A percentile compares a stretch with the other conserved stretches of the same genome.
Conservation (phyloP, 306 rosid genomes). For the Lagenaria siceraria region DNA sequence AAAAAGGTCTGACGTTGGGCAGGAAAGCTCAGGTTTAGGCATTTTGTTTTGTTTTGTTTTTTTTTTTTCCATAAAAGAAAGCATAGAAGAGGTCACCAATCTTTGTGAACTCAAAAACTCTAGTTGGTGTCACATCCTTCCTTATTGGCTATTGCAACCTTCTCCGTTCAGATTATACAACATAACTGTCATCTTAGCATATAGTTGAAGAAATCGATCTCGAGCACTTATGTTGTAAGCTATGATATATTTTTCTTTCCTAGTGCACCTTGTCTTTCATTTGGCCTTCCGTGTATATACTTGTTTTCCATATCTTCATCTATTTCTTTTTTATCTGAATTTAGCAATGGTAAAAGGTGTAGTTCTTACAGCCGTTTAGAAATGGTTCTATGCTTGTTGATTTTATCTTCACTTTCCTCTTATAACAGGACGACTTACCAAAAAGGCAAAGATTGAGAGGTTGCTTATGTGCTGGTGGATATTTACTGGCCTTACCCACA, state of each 20-base stretch:
- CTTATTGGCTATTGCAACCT: not conserved
- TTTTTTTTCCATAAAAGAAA: too few relatives aligned
- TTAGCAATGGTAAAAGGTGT: not conserved
- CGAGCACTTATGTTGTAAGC: not conserved
- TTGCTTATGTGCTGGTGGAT: slow-evolving; percentile 95
- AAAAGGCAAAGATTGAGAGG: slow-evolving; percentile 50
- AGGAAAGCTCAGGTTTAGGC: not conserved
- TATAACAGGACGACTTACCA: slow-evolving; percentile 40
- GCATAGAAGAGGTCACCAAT: not conserved
- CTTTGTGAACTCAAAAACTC: not conserved
- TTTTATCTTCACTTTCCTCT: slow-evolving; percentile 6
- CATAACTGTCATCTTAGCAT: not conserved
- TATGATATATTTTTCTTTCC: not conserved
- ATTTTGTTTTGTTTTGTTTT: not conserved
- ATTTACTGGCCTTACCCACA: slow-evolving; percentile 84
- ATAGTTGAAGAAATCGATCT: not conserved
- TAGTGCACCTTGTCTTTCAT: not conserved
- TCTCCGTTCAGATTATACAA: not conserved
- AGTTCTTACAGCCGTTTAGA: not conserved
- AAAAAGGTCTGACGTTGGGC: not conserved
- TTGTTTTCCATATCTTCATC: not conserved
- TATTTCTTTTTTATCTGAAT: not conserved
- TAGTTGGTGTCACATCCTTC: not conserved
- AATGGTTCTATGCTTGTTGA: slow-evolving; percentile 1
- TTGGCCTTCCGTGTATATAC: not conserved